A percentile compares a stretch with the other conserved stretches of the same genome.
phyloP scores from a whole-genome alignment of 2,329 filamentous ascomycete species.

The Colletotrichum viniferum region DNA sequence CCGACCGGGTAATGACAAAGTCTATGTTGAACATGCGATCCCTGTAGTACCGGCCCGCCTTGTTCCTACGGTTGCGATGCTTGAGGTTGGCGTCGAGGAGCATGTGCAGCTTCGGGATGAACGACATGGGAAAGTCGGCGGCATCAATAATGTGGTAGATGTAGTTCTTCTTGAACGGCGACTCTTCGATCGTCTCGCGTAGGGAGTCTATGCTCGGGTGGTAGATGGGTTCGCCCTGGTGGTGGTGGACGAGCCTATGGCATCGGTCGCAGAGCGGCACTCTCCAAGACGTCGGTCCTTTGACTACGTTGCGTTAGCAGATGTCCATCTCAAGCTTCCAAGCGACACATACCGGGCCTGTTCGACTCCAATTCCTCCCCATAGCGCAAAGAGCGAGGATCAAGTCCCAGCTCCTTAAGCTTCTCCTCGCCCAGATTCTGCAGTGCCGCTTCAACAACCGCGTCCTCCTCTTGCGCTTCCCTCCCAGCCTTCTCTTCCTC shows the following conservation, averaged over 20 bases:
- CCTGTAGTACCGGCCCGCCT: constrained; percentile 65
- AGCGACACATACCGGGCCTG: neutral
- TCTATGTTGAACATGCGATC: constrained; percentile 78
- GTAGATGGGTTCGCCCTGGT: constrained; percentile 71
- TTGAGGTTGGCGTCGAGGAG: constrained; percentile 77
- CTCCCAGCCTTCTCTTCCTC: constrained; percentile 24
- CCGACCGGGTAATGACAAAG: constrained; percentile 89
- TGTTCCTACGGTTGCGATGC: constrained; percentile 79
- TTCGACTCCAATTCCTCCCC: constrained; percentile 28
- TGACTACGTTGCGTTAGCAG: neutral
- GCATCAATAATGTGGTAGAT: constrained; percentile 96
- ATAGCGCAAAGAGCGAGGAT: constrained; percentile 41
- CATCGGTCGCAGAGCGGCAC: constrained; percentile 84
- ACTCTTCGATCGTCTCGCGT: constrained; percentile 83
- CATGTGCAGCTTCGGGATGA: constrained; percentile 77
- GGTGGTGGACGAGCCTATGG: constrained; percentile 80
- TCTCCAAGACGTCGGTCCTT: neutral
- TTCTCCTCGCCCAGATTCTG: constrained; percentile 43
- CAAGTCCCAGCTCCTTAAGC: constrained; percentile 51
- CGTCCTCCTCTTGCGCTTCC: constrained; percentile 40
- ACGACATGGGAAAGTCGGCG: constrained; percentile 94
- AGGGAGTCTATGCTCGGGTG: constrained; percentile 85
- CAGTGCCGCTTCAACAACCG: constrained; percentile 51
- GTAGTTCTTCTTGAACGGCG: constrained; percentile 88
- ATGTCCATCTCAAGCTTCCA: neutral